A percentile compares a stretch with the other conserved stretches of the same genome.
phyloP scores from a whole-genome alignment of 345 rosid species.

The Adansonia digitata region DNA sequence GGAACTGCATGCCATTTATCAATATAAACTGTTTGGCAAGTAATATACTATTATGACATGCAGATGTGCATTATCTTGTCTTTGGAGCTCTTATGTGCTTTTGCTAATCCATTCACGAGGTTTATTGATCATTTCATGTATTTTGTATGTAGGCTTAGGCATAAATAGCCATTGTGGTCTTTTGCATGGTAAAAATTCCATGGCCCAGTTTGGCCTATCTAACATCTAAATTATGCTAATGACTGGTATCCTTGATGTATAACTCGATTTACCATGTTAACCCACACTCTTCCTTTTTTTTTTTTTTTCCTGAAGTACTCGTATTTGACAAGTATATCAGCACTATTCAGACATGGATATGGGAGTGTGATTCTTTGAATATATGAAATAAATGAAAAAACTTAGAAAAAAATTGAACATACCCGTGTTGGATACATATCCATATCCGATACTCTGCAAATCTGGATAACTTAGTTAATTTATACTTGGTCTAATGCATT shows the following conservation, averaged over 20 bases:
- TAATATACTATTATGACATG: not conserved
- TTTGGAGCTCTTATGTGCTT: not conserved
- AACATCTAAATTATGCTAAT: not conserved
- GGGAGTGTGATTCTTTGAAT: no score
- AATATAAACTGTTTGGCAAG: not conserved
- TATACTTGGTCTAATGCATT: not conserved
- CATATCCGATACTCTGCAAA: no score
- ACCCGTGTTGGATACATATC: no score
- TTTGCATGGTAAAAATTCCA: not conserved
- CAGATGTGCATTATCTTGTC: not conserved
- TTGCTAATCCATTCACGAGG: not conserved
- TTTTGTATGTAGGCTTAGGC: not conserved
- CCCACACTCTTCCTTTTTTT: no score
- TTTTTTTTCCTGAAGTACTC: no score
- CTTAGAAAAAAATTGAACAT: no score
- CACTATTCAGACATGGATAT: no score
- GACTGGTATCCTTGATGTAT: slow-evolving; percentile 3
- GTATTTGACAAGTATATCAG: no score
- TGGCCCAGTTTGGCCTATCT: not conserved
- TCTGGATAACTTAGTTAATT: no score
- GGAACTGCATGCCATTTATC: slow-evolving; percentile 10
- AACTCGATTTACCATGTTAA: no score
- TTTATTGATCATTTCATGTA: not conserved
- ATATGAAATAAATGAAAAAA: no score
- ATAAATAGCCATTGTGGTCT: not conserved